Evolutionary conservation across 805 yeast species (phyloP), one percentile per base, ranked within the genome.

Genomic region (Yamadazyma scolyti): DNA sequence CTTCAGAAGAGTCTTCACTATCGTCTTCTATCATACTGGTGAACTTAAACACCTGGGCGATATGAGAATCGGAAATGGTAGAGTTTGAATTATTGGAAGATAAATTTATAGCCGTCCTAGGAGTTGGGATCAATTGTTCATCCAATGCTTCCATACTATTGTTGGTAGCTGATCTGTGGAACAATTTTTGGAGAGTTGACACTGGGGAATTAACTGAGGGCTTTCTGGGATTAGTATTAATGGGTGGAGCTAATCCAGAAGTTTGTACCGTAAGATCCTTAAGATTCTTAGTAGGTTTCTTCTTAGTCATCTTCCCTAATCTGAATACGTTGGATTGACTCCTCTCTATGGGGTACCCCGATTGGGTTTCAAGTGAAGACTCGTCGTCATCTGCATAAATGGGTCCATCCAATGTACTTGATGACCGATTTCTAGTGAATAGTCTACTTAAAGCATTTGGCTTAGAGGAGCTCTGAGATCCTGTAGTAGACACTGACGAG

Each of bases 41-140:
- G 40, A 59, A 61, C 20, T 56, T 58, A 43, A 52, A 59, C 4
- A 55, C 41, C 38, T 46, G 39, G 5, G 64, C 67, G 30, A 54
- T 49, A 21, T 46, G 44, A 2, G 47, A 33, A 31, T 61, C 65
- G 0, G 60, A 34, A 14, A 61, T 47, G 13, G 34, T 39, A 6
- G 65, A 58, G 37, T 59, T 61, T 19, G 65, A 58, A 34, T 50
- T 59, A 34, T 53, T 57, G 5, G 65, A 59, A 2, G 65, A 58
- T 16, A 61, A 41, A 6, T 50, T 42, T n/a, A 59, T 36, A 3
- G 50, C 36, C 14, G 44, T 43, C 34, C 58, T 31, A n/a, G 49
- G 43, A 17, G 29, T 28, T n/a, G n/a, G n/a, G n/a, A n/a, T n/a
- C n/a, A n/a, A n/a, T 19, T 28, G 30, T 25, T 30, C 35, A 13